Percentiles rank a stretch among this genome's conserved stretches.
Conservation (phyloP, 495 filamentous ascomycete genomes). For the Hypomontagnella submonticulosa region DNA sequence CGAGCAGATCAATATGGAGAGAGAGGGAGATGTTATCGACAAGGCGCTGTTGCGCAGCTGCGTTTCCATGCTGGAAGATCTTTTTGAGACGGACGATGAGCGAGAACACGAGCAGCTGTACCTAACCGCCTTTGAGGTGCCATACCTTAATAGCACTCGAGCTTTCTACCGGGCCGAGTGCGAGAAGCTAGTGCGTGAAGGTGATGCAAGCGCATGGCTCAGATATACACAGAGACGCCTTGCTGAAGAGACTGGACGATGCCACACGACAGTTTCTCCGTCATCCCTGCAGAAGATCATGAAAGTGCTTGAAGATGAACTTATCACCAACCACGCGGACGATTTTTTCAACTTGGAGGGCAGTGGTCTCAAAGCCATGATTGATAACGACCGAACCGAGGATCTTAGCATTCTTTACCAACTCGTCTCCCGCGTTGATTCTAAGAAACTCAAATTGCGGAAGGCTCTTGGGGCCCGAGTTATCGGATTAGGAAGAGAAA, state of each 20-base stretch:
- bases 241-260: slow-evolving; percentile 82
- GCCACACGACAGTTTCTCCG: slow-evolving; percentile 76
- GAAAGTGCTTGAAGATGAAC: slow-evolving; percentile 78
- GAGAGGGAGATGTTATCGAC: slow-evolving; percentile 90
- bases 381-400: slow-evolving; percentile 84
- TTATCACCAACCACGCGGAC: slow-evolving; percentile 77
- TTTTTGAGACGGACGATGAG: slow-evolving; percentile 84
- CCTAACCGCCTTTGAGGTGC: slow-evolving; percentile 80
- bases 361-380: slow-evolving; percentile 87
- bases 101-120: slow-evolving; percentile 83
- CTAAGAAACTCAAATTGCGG: slow-evolving; percentile 75
- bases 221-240: slow-evolving; percentile 78
- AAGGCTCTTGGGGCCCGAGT: slow-evolving; percentile 77
- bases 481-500: slow-evolving; percentile 79
- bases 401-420: slow-evolving; percentile 81
- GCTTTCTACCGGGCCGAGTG: slow-evolving; percentile 83
- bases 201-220: slow-evolving; percentile 85
- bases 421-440: slow-evolving; percentile 81
- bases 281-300: slow-evolving; percentile 79
- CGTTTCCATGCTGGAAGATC: slow-evolving; percentile 88
- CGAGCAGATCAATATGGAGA: slow-evolving; percentile 91
- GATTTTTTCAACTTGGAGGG: slow-evolving; percentile 87
- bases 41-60: slow-evolving; percentile 82
- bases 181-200: slow-evolving; percentile 74
- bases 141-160: slow-evolving; percentile 75